These are phyloP conservation scores for Trichosporon faecale DNA, from an alignment of 1,284 basidiomycete species.

Conservation along the genomic window DNA sequence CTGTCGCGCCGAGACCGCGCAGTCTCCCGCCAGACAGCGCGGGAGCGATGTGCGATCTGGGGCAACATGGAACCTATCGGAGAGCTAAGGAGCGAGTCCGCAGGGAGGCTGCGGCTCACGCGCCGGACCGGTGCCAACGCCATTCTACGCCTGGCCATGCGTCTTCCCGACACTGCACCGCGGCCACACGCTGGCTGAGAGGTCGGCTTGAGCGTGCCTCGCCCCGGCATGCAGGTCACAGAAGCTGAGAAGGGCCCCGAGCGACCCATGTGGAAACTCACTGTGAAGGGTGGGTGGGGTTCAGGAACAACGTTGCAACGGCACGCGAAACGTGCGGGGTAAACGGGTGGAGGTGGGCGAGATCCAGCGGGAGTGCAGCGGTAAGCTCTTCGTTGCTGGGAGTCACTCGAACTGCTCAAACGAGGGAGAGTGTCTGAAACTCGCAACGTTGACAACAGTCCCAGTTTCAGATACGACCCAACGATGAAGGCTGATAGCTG, in stretches of 20 bases:
- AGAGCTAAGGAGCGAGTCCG: neutral
- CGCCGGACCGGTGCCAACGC: neutral
- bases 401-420: neutral
- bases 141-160: neutral
- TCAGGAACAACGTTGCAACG: constrained; percentile 4
- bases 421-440: neutral
- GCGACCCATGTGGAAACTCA: neutral
- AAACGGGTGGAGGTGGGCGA: neutral
- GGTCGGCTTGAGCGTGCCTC: neutral
- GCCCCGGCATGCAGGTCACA: neutral
- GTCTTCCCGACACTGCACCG: neutral
- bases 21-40: neutral
- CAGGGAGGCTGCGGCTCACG: neutral
- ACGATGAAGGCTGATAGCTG: neutral
- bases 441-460: neutral
- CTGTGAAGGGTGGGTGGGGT: neutral
- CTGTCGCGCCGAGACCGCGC: neutral
- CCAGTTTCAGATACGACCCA: neutral
- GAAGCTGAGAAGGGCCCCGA: neutral
- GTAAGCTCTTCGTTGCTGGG: neutral
- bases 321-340: neutral
- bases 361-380: too few species aligned
- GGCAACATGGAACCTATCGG: neutral
- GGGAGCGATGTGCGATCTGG: neutral
- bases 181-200: neutral